phyloP scores from a whole-genome alignment of 345 rosid species.

The Psidium guajava region DNA sequence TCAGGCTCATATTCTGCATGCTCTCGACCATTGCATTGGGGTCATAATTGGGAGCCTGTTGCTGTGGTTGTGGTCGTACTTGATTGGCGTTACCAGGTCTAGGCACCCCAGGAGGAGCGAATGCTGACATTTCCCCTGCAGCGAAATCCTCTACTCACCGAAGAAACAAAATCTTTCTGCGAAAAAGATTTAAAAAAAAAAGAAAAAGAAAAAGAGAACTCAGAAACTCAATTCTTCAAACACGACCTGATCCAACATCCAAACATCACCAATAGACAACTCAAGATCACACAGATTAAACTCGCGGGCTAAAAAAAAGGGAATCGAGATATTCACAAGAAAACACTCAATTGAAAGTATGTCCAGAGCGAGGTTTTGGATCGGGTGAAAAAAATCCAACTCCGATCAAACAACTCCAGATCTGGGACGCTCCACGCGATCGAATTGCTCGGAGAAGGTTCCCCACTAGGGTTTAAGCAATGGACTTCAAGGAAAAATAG shows the following conservation, averaged over 20 bases:
- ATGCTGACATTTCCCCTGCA: slow-evolving; percentile 49
- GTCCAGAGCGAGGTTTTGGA: neutral
- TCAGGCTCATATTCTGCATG: slow-evolving; percentile 62
- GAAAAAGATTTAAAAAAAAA: no score
- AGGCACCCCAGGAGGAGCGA: slow-evolving; percentile 87
- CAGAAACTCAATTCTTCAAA: neutral
- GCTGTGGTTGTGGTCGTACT: slow-evolving; percentile 7
- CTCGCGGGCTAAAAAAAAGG: neutral
- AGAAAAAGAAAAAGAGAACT: neutral
- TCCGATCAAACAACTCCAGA: neutral
- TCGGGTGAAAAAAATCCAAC: neutral
- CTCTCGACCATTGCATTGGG: slow-evolving; percentile 41
- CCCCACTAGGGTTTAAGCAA: neutral
- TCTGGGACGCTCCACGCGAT: neutral
- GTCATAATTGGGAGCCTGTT: slow-evolving; percentile 35
- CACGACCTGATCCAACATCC: neutral
- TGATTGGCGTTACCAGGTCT: slow-evolving; percentile 20
- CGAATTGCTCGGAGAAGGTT: neutral
- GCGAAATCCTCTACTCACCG: neutral
- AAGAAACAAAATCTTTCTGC: neutral
- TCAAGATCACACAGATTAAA: neutral
- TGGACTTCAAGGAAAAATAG: neutral
- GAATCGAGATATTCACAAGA: neutral
- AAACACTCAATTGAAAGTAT: neutral
- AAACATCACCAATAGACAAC: neutral